Evolutionary conservation across 2,329 filamentous ascomycete species (phyloP).

Genomic region (Xylaria multiplex): DNA sequence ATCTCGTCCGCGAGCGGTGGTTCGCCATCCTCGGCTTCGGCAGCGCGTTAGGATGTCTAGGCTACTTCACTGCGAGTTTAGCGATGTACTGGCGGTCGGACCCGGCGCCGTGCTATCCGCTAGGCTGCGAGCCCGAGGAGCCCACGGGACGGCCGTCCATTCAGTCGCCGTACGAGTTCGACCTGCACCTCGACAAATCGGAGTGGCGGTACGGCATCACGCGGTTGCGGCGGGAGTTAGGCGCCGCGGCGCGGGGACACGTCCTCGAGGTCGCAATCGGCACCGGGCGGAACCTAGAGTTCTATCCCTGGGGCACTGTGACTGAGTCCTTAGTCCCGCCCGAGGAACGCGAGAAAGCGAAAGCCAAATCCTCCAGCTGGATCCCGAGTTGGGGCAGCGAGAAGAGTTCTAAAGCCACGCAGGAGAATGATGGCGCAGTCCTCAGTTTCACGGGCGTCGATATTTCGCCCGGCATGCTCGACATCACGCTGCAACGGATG

Average conservation of each 20-base stretch:
- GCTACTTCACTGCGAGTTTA: conserved; percentile 56
- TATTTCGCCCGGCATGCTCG: conserved; percentile 69
- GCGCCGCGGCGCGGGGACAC: conserved; percentile 60
- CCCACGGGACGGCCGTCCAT: conserved; percentile 62
- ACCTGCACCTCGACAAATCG: conserved; percentile 65
- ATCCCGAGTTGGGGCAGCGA: conserved; percentile 16
- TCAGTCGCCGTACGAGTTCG: conserved; percentile 65
- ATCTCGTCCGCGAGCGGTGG: conserved; percentile 51
- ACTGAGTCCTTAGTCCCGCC: conserved; percentile 37
- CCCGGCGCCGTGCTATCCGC: conserved; percentile 44
- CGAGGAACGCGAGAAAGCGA: conserved; percentile 38
- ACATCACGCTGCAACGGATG: conserved; percentile 65
- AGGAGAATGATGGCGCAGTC: conserved; percentile 48
- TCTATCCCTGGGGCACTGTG: conserved; percentile 64
- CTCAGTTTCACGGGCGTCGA: conserved; percentile 70
- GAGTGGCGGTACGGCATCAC: conserved; percentile 68
- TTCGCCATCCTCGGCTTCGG: conserved; percentile 60
- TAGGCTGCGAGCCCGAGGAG: conserved; percentile 50
- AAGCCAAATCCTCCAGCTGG: conserved; percentile 27
- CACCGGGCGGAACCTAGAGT: conserved; percentile 69
- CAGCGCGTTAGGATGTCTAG: conserved; percentile 57
- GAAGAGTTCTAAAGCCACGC: conserved; percentile 8
- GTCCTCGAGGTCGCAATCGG: conserved; percentile 72
- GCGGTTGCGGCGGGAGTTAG: conserved; percentile 60
- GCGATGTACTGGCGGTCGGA: conserved; percentile 42